Base-by-base conservation (phyloP, 371 early-diverging fungal genomes). In the Mortierella sp. region DNA sequence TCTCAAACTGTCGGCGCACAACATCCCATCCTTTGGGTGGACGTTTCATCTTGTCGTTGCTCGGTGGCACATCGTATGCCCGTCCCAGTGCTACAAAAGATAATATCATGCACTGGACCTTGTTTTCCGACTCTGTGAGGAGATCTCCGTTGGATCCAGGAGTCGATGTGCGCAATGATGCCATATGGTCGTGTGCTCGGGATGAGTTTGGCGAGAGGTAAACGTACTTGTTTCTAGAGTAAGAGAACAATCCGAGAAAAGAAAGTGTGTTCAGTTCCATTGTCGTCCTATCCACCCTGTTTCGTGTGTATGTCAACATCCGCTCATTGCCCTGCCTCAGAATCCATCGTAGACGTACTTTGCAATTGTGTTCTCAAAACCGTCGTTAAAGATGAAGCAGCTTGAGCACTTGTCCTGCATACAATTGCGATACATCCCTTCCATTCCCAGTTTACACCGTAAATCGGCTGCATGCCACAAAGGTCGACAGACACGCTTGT, bases 331-430 rank as follows among this genome's bases (percentile, higher is more conserved):
- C n/a, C n/a, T n/a, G n/a, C n/a, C n/a, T 34, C 34, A 10, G 45
- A 54, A 26, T 3, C 18, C 21, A 23, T 38, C 14, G 30, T 52
- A 48, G 28, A 23, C 73, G 21, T 73, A 73, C 73, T 73, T 73
- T 61, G 68, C 60, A 38, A 73, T 62, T 14, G 64, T 43, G 46
- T 68, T 31, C 34, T 74, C 74, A 21, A 56, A 74, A 18, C 74
- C 74, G 14, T 74, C 74, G 31, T 68, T 68, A 45, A 74, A 74
- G 61, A 74, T 74, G 19, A 74, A 74, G 51, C 74, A 74, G 34
- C 67, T 63, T 3, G 64, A 43, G 49, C 74, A 74, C 61, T 74
- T 74, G 64, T 74, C 74, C 69, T 74, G 74, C 74, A 68, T 68
- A 41, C 74, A 74, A 45, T 68, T 74, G 3, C 74, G 59, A 41